Evolutionary conservation across 1,284 basidiomycete species (phyloP), one percentile per base, ranked within the genome.

Genomic region (Mycena citricolor): DNA sequence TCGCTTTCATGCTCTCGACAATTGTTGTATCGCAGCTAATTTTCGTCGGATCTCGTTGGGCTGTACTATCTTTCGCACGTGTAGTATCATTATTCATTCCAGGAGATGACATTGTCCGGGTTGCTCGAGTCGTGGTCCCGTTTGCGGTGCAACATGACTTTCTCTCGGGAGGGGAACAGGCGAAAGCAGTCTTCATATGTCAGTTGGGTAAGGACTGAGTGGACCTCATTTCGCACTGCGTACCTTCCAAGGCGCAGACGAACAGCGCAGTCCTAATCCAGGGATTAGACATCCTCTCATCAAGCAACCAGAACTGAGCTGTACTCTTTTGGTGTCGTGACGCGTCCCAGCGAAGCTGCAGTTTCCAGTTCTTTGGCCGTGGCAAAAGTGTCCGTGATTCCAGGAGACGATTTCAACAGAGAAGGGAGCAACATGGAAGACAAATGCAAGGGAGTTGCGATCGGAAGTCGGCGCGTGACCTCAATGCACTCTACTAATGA

Each of bases 141-240:
- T 57, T 80, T 85, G 39, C 86, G 75, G 58, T 90, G 88, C 8
- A 65, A 54, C 73, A 84, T 79, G 1, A 90, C 63, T 5, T 81
- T 74, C 14, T 87, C 85, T 30, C 76, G 74, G 14, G 77, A 78
- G 13, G 83, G 86, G 57, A 84, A 88, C 30, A 90, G 67, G 28
- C 84, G 78, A 59, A 76, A 74, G 60, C 87, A 90, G 36, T 78
- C 81, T 84, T 53, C 4, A 43, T 43, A 13, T 20, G 20, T 43
- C n/a, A 20, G 47, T 19, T 17, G 19, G 4, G 8, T 41, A n/a
- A 22, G 23, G 30, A 20, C n/a, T 16, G 6, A 13, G 32, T 4
- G 24, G 26, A 11, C 22, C 6, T 34, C 32, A 17, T 14, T 12
- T 24, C 28, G 2, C 11, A 25, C n/a, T 14, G 50, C 56, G 39